Percentiles rank a stretch among this genome's conserved stretches.
Evolutionary conservation across 768 basidiomycete species (phyloP).

Genomic region (Suillus spraguei): DNA sequence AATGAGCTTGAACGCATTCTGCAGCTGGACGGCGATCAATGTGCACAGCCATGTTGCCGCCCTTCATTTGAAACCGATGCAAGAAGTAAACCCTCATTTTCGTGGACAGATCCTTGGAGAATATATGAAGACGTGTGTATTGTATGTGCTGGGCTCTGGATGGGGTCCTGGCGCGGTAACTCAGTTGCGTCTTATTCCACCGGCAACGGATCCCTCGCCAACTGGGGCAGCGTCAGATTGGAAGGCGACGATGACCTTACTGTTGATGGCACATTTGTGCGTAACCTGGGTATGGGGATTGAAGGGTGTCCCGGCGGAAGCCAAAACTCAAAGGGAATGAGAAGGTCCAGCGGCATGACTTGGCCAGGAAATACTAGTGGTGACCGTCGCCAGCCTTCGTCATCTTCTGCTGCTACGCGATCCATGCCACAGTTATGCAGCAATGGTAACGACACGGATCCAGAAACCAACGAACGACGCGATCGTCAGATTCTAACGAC

Average conservation of each 20-base stretch:
- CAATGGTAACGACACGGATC: constrained; percentile 15
- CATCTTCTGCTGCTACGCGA: constrained; percentile 26
- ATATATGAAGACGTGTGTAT: constrained; percentile 87
- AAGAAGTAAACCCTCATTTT: constrained; percentile 44
- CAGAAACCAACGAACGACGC: constrained; percentile 26
- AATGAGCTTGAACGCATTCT: constrained; percentile 75
- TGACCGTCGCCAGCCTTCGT: constrained; percentile 35
- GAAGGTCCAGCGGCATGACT: constrained; percentile 53
- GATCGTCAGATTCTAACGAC: constrained; percentile 47
- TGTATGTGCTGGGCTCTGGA: constrained; percentile 82
- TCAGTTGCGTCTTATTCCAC: constrained; percentile 52
- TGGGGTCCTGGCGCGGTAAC: constrained; percentile 61
- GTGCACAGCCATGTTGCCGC: constrained; percentile 36
- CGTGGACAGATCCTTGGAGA: constrained; percentile 78
- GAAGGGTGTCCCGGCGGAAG: constrained; percentile 54
- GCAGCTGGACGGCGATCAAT: constrained; percentile 45
- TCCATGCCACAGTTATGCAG: constrained; percentile 33
- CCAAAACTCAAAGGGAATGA: constrained; percentile 39
- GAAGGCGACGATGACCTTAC: constrained; percentile 70
- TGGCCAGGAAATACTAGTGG: constrained; percentile 41
- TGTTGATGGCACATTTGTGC: constrained; percentile 43
- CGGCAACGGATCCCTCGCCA: constrained; percentile 43
- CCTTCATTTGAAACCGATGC: constrained; percentile 30
- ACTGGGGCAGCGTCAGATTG: constrained; percentile 60
- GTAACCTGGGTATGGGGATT: constrained; percentile 70